These are phyloP conservation scores for Chamaecrista fasciculata DNA, from an alignment of 306 rosid species.

Conservation along the genomic window DNA sequence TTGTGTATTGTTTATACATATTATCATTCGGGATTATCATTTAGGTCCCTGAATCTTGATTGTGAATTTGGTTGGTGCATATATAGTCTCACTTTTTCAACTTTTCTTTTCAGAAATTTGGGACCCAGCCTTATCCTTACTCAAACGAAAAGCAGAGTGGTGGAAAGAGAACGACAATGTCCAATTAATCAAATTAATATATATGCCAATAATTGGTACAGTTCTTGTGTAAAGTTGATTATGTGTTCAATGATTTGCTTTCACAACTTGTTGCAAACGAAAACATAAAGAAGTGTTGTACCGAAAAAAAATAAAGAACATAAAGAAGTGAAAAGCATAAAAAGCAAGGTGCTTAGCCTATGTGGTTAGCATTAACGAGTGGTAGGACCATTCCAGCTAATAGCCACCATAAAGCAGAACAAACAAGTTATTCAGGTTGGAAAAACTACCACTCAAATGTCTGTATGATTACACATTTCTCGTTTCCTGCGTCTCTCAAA, in stretches of 20 bases:
- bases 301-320: no score
- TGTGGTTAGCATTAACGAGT: conserved; percentile 31
- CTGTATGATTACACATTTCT: conserved; percentile 15
- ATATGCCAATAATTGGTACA: neutral
- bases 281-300: conserved; percentile 9
- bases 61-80: neutral
- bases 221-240: neutral
- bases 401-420: conserved; percentile 27
- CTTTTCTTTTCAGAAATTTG: neutral
- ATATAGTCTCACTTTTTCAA: neutral
- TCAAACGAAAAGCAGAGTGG: neutral
- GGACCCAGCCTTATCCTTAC: neutral
- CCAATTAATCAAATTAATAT: neutral
- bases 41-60: neutral
- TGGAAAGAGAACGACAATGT: neutral
- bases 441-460: conserved; percentile 34
- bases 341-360: conserved; percentile 14
- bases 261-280: conserved; percentile 6
- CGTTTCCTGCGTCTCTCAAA: conserved; percentile 16
- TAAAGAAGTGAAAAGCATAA: no score
- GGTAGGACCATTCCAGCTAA: conserved; percentile 55
- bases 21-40: neutral
- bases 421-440: conserved; percentile 16
- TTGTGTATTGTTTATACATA: neutral
- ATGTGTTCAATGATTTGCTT: neutral